Conservation (phyloP, 176 grass and related monocot genomes). For the Phyllostachys edulis region DNA sequence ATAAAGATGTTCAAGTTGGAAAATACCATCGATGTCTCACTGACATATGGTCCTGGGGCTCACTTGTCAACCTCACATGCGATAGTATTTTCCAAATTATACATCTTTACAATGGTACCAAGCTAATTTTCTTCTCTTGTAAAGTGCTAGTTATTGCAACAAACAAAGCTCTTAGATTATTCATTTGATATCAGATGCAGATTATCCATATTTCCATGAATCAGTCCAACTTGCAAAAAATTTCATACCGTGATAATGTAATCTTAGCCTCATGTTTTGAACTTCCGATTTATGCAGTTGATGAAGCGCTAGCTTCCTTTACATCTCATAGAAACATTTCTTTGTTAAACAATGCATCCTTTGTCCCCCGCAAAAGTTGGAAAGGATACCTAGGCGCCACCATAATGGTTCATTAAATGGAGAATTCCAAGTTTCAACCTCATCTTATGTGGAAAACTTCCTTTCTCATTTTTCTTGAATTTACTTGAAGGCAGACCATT, state of each 20-base stretch:
- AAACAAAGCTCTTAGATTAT: neutral
- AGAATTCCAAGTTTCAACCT: neutral
- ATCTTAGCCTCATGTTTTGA: neutral
- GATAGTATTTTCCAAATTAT: too few species aligned
- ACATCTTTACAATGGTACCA: too few species aligned
- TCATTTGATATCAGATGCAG: neutral
- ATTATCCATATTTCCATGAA: neutral
- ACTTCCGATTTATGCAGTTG: neutral
- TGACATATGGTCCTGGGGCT: too few species aligned
- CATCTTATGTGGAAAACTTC: constrained; percentile 2
- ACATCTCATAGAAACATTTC: neutral
- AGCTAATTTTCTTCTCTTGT: neutral
- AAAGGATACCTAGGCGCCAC: neutral
- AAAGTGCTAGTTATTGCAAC: neutral
- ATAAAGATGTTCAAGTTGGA: too few species aligned
- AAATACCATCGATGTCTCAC: too few species aligned
- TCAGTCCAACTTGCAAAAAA: neutral
- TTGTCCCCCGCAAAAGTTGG: neutral
- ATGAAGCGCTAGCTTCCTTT: neutral
- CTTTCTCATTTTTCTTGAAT: constrained; percentile 1
- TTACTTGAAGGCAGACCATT: constrained; percentile 5
- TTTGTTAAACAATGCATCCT: constrained; percentile 1
- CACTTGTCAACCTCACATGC: too few species aligned
- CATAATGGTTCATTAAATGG: neutral
- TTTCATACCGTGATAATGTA: neutral